phyloP scores from a whole-genome alignment of 306 rosid species.

The Castanospermum australe region DNA sequence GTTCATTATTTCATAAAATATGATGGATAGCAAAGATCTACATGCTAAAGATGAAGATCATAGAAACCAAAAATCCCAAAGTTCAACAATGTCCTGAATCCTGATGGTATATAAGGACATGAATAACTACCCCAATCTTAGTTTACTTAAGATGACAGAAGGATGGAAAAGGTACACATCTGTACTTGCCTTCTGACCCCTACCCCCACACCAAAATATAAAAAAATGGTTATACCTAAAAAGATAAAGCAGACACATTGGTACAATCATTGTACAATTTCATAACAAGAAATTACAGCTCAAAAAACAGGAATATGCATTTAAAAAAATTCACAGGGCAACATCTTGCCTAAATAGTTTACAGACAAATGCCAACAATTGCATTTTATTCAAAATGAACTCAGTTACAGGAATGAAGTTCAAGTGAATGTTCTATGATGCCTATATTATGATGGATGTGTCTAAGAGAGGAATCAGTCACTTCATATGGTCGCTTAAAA shows the following conservation, averaged over 20 bases:
- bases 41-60: background rate
- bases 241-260: background rate
- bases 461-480: background rate
- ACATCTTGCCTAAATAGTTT: background rate
- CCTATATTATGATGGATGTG: background rate
- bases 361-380: background rate
- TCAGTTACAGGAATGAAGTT: background rate
- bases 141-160: background rate
- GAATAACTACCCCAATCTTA: background rate
- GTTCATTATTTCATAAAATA: background rate
- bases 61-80: background rate
- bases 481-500: constrained; percentile 2
- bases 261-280: background rate
- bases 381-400: background rate
- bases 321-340: background rate
- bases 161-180: background rate
- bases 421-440: background rate
- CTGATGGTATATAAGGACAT: background rate
- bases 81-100: background rate
- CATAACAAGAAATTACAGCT: background rate
- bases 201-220: background rate
- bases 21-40: background rate
- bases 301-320: background rate
- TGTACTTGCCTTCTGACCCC: background rate
- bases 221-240: background rate